Evolutionary conservation across 768 basidiomycete species (phyloP).

Genomic region (Trametes maxima): DNA sequence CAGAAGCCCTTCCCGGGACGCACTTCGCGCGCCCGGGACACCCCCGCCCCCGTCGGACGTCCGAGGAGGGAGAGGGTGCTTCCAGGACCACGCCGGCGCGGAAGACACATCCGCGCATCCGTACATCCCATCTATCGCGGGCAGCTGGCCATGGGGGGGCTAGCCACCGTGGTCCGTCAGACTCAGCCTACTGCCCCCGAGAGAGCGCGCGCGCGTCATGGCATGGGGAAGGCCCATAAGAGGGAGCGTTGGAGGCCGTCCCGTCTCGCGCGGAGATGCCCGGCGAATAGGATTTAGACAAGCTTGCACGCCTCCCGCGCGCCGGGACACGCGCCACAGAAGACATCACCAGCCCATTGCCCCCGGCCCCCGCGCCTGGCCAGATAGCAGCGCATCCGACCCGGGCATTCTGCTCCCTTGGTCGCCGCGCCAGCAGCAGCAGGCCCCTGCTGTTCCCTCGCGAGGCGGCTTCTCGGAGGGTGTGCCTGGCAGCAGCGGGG

Average conservation of each 20-base stretch:
- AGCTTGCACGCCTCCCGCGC: background rate
- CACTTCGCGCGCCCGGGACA: too few relatives aligned
- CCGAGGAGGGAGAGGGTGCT: too few relatives aligned
- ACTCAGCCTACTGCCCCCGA: too few relatives aligned
- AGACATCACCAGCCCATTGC: background rate
- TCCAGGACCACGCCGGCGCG: too few relatives aligned
- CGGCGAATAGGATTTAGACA: constrained; percentile 6
- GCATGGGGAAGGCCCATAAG: too few relatives aligned
- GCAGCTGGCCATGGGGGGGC: too few relatives aligned
- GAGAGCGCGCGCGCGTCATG: too few relatives aligned
- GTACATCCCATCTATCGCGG: too few relatives aligned
- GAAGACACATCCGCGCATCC: too few relatives aligned
- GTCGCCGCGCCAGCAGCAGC: background rate
- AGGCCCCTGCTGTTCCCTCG: background rate
- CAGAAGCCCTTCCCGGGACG: too few relatives aligned
- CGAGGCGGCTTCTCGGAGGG: background rate
- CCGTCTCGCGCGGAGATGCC: background rate
- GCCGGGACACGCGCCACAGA: background rate
- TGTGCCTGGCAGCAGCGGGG: background rate
- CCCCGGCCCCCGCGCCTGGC: background rate
- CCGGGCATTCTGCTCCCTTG: background rate
- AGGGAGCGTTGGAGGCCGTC: background rate
- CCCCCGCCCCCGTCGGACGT: too few relatives aligned
- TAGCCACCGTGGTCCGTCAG: too few relatives aligned
- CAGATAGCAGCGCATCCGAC: background rate